Evolutionary conservation across 2,329 filamentous ascomycete species (phyloP), one percentile per base, ranked within the genome.

Genomic region (Colletotrichum sp.): DNA sequence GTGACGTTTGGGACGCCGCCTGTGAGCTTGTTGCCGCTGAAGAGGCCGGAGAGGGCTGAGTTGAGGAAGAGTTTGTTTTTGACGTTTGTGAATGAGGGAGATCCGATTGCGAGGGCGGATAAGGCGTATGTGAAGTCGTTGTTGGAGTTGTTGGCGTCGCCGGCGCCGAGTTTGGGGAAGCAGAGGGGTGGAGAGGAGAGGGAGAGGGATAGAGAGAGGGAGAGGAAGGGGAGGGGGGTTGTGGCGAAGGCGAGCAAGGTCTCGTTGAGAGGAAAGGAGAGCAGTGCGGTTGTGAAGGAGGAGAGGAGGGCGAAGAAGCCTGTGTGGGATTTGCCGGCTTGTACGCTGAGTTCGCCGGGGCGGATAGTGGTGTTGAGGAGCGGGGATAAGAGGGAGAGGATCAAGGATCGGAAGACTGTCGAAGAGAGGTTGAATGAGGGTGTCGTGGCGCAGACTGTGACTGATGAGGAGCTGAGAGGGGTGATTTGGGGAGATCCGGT

Each of bases 1-100:
- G 87, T 98, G 55, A 96, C 94, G 0, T 98, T 98, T 79, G 95
- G 95, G n/a, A 90, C 95, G 1, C 95, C 95, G 2, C 95, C 95
- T 0, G 88, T 98, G 3, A 94, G 92, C 24, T 87, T 96, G 1
- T 87, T 94, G 2, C 94, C 95, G 0, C 85, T 98, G 3, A 81
- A 87, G 32, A 94, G 91, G 78, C 92, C 94, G 0, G 79, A 88
- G 6, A 83, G 83, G 3, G 82, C 83, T 0, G 83, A 87, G 14
- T 83, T 90, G 26, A 84, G 88, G 32, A 95, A 94, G 81, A 95
- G 92, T 73, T 82, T 96, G 6, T 98, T 98, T 82, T 89, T 95
- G 68, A 92, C 90, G 57, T 95, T 98, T 81, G 88, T 96, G 80
- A 98, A 98, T 81, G 95, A 98, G 83, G 95, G 95, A 5, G 96